A percentile compares a stretch with the other conserved stretches of the same genome.
Evolutionary conservation across 2,329 filamentous ascomycete species (phyloP).

Genomic region (Phyllosticta capitalensis): DNA sequence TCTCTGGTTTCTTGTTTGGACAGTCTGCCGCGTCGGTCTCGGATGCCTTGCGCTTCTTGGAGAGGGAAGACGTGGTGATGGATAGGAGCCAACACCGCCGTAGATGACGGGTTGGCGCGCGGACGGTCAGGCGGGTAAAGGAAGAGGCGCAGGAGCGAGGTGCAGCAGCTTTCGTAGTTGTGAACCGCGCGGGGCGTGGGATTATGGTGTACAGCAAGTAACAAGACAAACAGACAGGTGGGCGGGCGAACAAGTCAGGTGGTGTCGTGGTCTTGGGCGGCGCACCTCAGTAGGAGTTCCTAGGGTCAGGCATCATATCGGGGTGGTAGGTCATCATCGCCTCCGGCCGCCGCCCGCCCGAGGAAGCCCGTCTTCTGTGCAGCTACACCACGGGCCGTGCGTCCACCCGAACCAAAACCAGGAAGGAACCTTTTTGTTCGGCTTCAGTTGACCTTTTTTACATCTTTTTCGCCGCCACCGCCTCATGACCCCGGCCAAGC

Average conservation of each 20-base stretch:
- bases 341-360: no score
- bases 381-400: not conserved
- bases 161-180: not conserved
- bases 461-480: not conserved
- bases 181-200: not conserved
- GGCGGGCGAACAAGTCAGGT: not conserved
- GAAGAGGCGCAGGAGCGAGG: not conserved
- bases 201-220: not conserved
- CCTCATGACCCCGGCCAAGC: not conserved
- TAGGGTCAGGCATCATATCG: not conserved
- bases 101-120: slow-evolving; percentile 29
- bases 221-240: not conserved
- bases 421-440: not conserved
- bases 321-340: not conserved
- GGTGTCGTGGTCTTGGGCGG: not conserved
- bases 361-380: not conserved
- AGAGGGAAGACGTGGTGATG: slow-evolving; percentile 28
- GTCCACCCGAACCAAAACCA: not conserved
- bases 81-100: slow-evolving; percentile 26
- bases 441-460: not conserved
- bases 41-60: slow-evolving; percentile 31
- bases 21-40: slow-evolving; percentile 23
- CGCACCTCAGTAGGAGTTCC: no score
- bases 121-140: slow-evolving; percentile 13
- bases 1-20: slow-evolving; percentile 22